Evolutionary conservation across 257 asterid genomes (phyloP).

Genomic region (Solanum chiquidenum): DNA sequence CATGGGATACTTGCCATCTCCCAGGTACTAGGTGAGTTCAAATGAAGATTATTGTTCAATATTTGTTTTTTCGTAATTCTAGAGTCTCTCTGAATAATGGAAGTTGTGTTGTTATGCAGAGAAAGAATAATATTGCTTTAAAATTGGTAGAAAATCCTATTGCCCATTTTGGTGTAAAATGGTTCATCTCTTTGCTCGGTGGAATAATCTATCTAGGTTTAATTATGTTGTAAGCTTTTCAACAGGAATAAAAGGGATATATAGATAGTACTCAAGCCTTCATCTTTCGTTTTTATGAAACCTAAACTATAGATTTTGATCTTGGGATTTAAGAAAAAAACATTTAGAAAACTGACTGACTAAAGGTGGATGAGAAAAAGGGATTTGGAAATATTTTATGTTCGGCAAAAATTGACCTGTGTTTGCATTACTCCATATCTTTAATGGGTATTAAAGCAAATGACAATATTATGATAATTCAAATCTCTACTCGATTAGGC

Average conservation of each 20-base stretch:
- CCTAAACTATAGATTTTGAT: neutral
- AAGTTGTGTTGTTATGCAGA: neutral
- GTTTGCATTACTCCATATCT: neutral
- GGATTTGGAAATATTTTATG: neutral
- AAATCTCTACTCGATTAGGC: neutral
- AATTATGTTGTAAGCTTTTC: neutral
- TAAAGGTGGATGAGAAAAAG: neutral
- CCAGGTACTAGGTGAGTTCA: neutral
- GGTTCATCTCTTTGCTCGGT: neutral
- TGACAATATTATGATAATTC: neutral
- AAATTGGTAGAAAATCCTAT: neutral
- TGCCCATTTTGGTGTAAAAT: neutral
- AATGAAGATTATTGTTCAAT: neutral
- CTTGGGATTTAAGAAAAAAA: neutral
- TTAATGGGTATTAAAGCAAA: neutral
- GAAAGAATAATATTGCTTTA: neutral
- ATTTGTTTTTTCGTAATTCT: neutral
- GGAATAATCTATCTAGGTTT: neutral
- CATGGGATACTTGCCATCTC: neutral
- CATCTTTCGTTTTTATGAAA: neutral
- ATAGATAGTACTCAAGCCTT: neutral
- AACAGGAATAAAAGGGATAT: neutral
- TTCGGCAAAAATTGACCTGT: neutral
- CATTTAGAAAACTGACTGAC: neutral
- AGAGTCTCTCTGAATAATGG: neutral